phyloP scores from a whole-genome alignment of 1,284 basidiomycete genomes.

The Cryptococcus sp. region DNA sequence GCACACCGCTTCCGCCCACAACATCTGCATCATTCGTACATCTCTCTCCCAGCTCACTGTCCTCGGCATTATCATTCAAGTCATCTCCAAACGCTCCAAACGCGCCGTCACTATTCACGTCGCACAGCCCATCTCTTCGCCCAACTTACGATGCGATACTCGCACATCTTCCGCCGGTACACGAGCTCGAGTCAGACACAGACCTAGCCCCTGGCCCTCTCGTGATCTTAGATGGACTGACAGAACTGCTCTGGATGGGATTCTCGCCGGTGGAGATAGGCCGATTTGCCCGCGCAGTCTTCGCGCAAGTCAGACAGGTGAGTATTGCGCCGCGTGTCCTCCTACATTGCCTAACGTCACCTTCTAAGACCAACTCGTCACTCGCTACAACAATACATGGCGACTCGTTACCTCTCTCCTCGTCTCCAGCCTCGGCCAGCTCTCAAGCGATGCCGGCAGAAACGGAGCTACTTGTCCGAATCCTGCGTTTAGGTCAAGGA shows the following conservation, averaged over 20 bases:
- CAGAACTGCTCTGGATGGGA: conserved; percentile 38
- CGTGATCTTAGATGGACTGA: conserved; percentile 47
- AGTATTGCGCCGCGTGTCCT: conserved; percentile 4
- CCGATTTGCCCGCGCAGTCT: conserved; percentile 41
- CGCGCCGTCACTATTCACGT: conserved; percentile 28
- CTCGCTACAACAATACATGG: conserved; percentile 42
- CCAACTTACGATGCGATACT: conserved; percentile 30
- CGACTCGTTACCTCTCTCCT: conserved; percentile 32
- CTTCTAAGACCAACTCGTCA: conserved; percentile 20
- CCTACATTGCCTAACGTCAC: neutral
- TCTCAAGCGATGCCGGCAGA: conserved; percentile 9
- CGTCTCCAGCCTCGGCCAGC: conserved; percentile 6
- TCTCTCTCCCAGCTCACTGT: conserved; percentile 33
- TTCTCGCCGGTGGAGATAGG: conserved; percentile 25
- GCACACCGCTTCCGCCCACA: conserved; percentile 25
- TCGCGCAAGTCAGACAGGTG: conserved; percentile 20
- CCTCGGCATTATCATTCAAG: conserved; percentile 7
- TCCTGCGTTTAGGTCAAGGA: conserved; percentile 31
- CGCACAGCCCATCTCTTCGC: conserved; percentile 21
- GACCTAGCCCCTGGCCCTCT: conserved; percentile 12
- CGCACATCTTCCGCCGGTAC: neutral
- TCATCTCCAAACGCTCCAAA: conserved; percentile 1
- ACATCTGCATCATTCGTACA: conserved; percentile 24
- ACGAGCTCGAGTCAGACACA: too few species aligned
- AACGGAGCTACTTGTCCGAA: conserved; percentile 31